phyloP scores from a whole-genome alignment of 1,284 basidiomycete genomes.

The Ustilago crameri region DNA sequence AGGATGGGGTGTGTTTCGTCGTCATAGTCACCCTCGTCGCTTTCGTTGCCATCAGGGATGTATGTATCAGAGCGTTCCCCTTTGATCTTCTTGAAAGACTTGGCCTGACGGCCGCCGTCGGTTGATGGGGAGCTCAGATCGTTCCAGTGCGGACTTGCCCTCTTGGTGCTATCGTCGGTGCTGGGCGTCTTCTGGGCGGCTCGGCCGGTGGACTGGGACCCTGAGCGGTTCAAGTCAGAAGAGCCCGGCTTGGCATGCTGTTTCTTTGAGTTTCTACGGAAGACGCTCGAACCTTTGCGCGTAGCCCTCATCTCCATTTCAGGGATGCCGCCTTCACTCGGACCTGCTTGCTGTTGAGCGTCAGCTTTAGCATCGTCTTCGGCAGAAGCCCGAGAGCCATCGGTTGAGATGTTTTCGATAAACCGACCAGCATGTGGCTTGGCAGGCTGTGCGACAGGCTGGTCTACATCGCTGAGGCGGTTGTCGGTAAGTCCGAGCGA shows the following conservation, averaged over 20 bases:
- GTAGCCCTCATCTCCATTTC: conserved; percentile 15
- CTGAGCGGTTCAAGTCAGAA: neutral
- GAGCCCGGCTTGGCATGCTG: neutral
- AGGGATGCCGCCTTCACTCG: neutral
- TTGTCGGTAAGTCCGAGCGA: neutral
- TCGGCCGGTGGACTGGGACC: neutral
- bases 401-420: conserved; percentile 40
- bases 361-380: conserved; percentile 11
- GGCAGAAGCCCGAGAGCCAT: conserved; percentile 41
- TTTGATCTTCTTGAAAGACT: conserved; percentile 16
- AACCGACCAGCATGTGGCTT: conserved; percentile 28
- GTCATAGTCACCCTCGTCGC: conserved; percentile 9
- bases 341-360: neutral
- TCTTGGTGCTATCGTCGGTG: conserved; percentile 23
- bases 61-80: conserved; percentile 5
- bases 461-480: neutral
- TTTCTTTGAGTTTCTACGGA: conserved; percentile 18
- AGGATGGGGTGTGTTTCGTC: conserved; percentile 23
- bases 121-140: conserved; percentile 17
- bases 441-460: neutral
- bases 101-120: conserved; percentile 7
- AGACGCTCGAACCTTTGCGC: conserved; percentile 2
- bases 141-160: conserved; percentile 20
- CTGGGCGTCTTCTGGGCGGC: conserved; percentile 7
- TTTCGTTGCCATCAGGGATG: neutral